phyloP scores from a whole-genome alignment of 495 filamentous ascomycete species.

The Endocarpon pusillum region DNA sequence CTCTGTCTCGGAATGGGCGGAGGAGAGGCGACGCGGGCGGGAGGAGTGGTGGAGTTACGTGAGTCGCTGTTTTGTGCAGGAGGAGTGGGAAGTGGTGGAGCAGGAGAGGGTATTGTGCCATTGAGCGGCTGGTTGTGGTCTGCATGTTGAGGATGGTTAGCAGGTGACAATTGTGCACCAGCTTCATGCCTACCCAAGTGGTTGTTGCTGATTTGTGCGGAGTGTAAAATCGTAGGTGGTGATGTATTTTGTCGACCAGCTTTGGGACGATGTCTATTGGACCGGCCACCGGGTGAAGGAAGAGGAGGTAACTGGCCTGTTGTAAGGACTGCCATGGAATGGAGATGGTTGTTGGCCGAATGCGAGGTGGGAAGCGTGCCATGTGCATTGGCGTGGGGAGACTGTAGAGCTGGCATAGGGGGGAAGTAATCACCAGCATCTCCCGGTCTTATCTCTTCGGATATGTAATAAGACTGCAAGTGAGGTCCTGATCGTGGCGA shows the following conservation, averaged over 20 bases:
- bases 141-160: too few relatives aligned
- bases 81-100: conserved; percentile 42
- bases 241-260: conserved; percentile 57
- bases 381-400: too few relatives aligned
- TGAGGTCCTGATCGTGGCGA: conserved; percentile 43
- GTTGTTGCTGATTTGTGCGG: too few relatives aligned
- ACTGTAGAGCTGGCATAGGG: conserved; percentile 51
- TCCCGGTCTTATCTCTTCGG: conserved; percentile 46
- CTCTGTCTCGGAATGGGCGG: conserved; percentile 15
- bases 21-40: conserved; percentile 44
- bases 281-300: conserved; percentile 62
- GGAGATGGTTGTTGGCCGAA: conserved; percentile 17
- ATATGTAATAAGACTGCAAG: conserved; percentile 35
- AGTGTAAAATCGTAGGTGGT: conserved; percentile 52
- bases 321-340: conserved; percentile 60
- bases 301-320: conserved; percentile 66
- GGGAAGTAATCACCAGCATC: conserved; percentile 85
- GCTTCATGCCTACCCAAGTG: too few relatives aligned
- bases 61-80: conserved; percentile 28
- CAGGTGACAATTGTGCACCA: too few relatives aligned
- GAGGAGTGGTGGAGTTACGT: conserved; percentile 36
- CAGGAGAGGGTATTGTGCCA: conserved; percentile 11
- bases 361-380: conserved; percentile 23
- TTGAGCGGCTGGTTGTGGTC: conserved; percentile 10
- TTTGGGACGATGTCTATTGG: conserved; percentile 36